phyloP scores from a whole-genome alignment of 2,329 filamentous ascomycete genomes.

The Monosporascus sp. region DNA sequence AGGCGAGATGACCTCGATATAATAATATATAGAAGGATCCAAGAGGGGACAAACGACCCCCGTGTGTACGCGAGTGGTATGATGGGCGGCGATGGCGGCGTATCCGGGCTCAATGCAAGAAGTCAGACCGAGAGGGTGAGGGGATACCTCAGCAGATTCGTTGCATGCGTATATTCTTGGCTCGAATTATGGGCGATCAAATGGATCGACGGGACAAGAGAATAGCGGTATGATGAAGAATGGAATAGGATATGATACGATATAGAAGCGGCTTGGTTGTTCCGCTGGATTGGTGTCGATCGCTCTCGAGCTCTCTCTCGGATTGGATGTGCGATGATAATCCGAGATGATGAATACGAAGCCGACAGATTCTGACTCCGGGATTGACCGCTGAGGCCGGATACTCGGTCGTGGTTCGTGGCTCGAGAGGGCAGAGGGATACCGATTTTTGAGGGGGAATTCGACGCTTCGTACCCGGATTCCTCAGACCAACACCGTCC shows the following conservation, averaged over 20 bases:
- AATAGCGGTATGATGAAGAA: not conserved
- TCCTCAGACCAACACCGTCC: not conserved
- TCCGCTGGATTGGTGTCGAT: not conserved
- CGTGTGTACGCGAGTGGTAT: not conserved
- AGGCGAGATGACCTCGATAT: not conserved
- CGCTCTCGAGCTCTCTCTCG: not conserved
- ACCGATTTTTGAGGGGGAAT: not conserved
- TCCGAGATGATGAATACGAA: too few relatives aligned
- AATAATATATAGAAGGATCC: not conserved
- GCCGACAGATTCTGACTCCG: not conserved
- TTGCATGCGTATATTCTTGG: not conserved
- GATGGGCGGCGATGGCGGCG: not conserved
- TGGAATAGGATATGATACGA: not conserved
- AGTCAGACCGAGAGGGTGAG: not conserved
- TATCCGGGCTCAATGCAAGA: not conserved
- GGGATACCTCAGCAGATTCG: not conserved
- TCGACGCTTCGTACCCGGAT: not conserved
- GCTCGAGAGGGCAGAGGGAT: not conserved
- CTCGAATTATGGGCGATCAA: not conserved
- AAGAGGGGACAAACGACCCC: not conserved
- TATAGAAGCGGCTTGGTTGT: not conserved
- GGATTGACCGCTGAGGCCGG: not conserved
- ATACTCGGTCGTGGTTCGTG: not conserved
- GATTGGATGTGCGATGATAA: too few relatives aligned
- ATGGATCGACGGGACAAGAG: not conserved